Evolutionary conservation across 495 filamentous ascomycete genomes (phyloP), one percentile per base, ranked within the genome.

Genomic region (Trichoderma reesei): DNA sequence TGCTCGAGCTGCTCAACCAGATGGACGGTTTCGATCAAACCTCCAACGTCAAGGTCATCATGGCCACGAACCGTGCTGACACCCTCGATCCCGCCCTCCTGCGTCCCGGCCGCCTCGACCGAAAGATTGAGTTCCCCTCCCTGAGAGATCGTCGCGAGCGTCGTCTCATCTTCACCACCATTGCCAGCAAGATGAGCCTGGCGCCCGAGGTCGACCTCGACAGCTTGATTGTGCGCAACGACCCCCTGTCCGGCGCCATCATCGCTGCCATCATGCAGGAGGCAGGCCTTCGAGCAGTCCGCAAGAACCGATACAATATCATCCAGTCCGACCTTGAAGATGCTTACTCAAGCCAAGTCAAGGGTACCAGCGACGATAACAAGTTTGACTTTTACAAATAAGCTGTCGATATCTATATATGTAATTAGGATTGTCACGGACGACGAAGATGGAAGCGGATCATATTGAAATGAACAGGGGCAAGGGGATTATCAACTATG

Each of bases 21-120:
- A 98, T 98, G 94, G 94, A 98, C 76, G 94, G 94, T 66, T 98
- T 98, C 78, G 94, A 98, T 74, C 94, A 98, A 74, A 93, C 91
- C 2, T 89, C 90, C 76, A 98, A 98, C 73, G 95, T 98, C 74
- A 98, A 98, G 78, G 94, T 98, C 71, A 98, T 98, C 79, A 98
- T 98, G 94, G 94, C 94, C 64, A 98, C 94, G 67, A 98, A 98
- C 79, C 86, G 94, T 68, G 95, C 94, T 60, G 94, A 98, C 71
- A 98, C 95, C 14, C 81, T 98, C 61, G 94, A 98, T 72, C 94
- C 94, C 4, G 94, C 94, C 13, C 78, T 98, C 68, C 84, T 98
- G 59, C 90, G 94, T 65, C 94, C 94, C 20, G 94, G 94, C 65
- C 91, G 94, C 76, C 83, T 98, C 64, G 94, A 98, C 75, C 85